A percentile compares a stretch with the other conserved stretches of the same genome.
Evolutionary conservation across 768 basidiomycete genomes (phyloP).

Genomic region (Epithele typhae): DNA sequence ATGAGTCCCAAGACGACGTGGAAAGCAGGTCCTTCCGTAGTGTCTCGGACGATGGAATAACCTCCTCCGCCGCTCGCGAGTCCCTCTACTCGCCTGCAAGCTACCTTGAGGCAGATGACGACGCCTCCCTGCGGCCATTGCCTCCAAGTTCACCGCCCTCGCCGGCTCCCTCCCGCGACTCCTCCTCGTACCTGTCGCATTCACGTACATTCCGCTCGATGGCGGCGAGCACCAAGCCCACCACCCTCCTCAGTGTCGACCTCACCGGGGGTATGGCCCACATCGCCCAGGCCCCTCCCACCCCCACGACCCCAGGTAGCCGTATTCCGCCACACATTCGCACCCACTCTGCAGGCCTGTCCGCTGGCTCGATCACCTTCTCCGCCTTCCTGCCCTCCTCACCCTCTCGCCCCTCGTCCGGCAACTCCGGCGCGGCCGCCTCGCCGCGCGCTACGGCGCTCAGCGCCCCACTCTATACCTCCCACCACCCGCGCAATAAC

Average conservation of each 20-base stretch:
- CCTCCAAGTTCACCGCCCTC: constrained; percentile 87
- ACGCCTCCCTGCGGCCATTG: constrained; percentile 86
- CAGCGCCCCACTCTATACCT: constrained; percentile 85
- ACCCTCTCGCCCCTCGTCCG: constrained; percentile 36
- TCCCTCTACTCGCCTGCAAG: constrained; percentile 80
- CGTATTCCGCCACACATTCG: constrained; percentile 59
- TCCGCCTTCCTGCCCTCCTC: constrained; percentile 56
- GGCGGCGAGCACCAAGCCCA: constrained; percentile 90
- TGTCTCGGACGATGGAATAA: constrained; percentile 45
- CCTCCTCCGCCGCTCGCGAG: constrained; percentile 62
- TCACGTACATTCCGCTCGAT: constrained; percentile 79
- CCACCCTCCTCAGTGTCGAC: constrained; percentile 89
- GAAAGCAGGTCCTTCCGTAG: constrained; percentile 32
- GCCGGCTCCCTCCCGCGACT: constrained; percentile 79
- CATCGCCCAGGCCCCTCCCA: constrained; percentile 79
- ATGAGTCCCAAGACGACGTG: constrained; percentile 48
- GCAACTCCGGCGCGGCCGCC: constrained; percentile 30
- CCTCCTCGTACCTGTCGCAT: constrained; percentile 79
- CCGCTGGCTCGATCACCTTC: constrained; percentile 66
- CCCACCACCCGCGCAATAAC: constrained; percentile 94
- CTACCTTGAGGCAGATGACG: constrained; percentile 84
- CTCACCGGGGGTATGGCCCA: constrained; percentile 82
- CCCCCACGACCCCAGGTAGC: constrained; percentile 48
- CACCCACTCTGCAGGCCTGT: constrained; percentile 53
- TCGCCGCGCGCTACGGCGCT: constrained; percentile 30